Evolutionary conservation across 352 stramenopile genomes (phyloP).

Genomic region (Hyaloperonospora brassicae): DNA sequence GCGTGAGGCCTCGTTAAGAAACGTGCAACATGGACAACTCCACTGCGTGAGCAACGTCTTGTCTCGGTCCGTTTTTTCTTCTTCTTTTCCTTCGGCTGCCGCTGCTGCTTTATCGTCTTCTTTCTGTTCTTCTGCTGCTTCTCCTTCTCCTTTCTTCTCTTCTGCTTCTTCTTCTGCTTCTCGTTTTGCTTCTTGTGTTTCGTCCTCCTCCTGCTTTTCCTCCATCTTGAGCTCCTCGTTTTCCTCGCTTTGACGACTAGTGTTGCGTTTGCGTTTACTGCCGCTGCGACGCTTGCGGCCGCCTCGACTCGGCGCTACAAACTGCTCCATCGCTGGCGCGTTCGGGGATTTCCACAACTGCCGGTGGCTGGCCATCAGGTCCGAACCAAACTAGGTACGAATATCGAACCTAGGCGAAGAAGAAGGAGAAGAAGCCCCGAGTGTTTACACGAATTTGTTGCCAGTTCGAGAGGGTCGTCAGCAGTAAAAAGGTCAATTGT

Average conservation of each 20-base stretch:
- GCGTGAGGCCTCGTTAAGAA: slow-evolving; percentile 51
- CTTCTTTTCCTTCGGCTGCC: slow-evolving; percentile 12
- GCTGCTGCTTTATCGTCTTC: slow-evolving; percentile 10
- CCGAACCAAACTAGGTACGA: slow-evolving; percentile 15
- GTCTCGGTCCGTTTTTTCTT: slow-evolving; percentile 9
- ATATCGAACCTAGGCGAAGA: slow-evolving; percentile 16
- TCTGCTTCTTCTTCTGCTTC: too few relatives aligned
- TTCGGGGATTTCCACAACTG: slow-evolving; percentile 11
- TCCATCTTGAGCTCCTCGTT: slow-evolving; percentile 16
- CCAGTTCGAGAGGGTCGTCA: slow-evolving; percentile 72
- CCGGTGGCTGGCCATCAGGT: slow-evolving; percentile 17
- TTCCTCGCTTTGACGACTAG: slow-evolving; percentile 11
- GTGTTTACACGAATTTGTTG: slow-evolving; percentile 66
- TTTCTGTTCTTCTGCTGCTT: slow-evolving; percentile 3
- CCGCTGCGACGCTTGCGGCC: slow-evolving; percentile 16
- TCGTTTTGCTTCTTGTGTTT: too few relatives aligned
- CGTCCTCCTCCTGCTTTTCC: neutral
- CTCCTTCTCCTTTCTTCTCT: too few relatives aligned
- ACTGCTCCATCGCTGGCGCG: slow-evolving; percentile 16
- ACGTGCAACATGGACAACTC: slow-evolving; percentile 64
- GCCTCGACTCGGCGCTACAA: slow-evolving; percentile 8
- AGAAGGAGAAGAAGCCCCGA: slow-evolving; percentile 55
- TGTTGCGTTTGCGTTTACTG: slow-evolving; percentile 35
- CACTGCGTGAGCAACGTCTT: slow-evolving; percentile 27
- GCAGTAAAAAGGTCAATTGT: slow-evolving; percentile 26